Evolutionary conservation across 129 eudicot genomes (phyloP).

Genomic region (Tanacetum coccineum): DNA sequence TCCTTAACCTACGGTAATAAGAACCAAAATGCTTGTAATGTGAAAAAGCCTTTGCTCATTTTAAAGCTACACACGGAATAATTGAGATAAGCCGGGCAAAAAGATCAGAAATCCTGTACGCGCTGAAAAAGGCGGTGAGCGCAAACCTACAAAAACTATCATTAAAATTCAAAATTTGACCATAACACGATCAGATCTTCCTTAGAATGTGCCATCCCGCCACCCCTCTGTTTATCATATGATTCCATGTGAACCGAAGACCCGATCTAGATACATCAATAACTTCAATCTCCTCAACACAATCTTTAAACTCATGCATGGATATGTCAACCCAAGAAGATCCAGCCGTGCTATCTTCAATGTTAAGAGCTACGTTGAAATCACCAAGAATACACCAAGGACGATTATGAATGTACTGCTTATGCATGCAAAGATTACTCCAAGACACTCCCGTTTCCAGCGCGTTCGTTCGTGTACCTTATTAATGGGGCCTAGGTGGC

Average conservation of each 20-base stretch:
- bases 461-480: no score
- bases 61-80: not conserved
- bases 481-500: no score
- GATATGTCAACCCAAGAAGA: no score
- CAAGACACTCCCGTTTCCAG: no score
- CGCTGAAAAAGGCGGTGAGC: not conserved
- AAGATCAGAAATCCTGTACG: not conserved
- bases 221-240: not conserved
- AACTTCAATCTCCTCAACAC: no score
- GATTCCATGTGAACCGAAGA: not conserved
- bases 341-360: no score
- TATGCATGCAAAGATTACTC: not conserved
- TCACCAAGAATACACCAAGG: no score
- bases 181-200: not conserved
- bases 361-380: no score
- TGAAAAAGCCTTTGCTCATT: not conserved
- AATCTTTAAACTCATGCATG: no score
- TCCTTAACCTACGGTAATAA: no score
- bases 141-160: not conserved
- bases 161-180: not conserved
- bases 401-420: rapidly evolving
- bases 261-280: not conserved
- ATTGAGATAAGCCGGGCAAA: not conserved
- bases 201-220: not conserved
- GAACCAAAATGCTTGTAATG: not conserved